Evolutionary conservation across 78 protist species (phyloP).

Genomic region (Polysphondylium violaceum): DNA sequence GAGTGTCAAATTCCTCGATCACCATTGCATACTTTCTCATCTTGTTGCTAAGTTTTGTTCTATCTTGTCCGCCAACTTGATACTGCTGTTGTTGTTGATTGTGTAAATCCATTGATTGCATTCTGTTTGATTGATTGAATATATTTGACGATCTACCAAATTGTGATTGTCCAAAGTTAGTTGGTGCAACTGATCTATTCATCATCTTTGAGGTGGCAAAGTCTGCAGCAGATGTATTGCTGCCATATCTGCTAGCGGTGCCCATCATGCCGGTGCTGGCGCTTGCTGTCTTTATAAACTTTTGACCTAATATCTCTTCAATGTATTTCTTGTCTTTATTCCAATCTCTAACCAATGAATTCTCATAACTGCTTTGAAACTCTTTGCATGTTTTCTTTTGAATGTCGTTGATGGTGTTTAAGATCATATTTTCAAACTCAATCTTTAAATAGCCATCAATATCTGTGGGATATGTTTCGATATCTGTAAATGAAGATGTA

Average conservation of each 20-base stretch:
- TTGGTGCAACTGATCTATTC: not conserved
- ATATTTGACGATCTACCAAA: not conserved
- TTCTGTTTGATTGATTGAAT: not conserved
- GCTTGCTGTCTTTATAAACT: conserved; percentile 13
- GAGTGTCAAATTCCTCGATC: conserved; percentile 17
- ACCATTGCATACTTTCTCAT: conserved; percentile 59
- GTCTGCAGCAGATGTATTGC: not conserved
- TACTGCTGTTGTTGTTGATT: not conserved
- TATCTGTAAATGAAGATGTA: conserved; percentile 59
- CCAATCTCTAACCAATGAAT: conserved; percentile 37
- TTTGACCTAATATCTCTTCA: conserved; percentile 66
- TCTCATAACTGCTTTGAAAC: conserved; percentile 29
- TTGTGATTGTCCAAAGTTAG: not conserved
- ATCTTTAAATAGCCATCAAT: conserved; percentile 45
- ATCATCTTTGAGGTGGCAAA: not conserved
- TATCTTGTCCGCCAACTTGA: not conserved
- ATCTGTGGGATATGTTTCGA: conserved; percentile 43
- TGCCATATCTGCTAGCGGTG: too few species aligned
- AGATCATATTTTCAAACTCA: conserved; percentile 49
- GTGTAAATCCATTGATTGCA: not conserved
- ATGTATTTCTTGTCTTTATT: conserved; percentile 34
- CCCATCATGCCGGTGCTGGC: too few species aligned
- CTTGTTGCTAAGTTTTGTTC: conserved; percentile 45
- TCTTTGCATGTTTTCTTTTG: conserved; percentile 51
- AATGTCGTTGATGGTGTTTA: conserved; percentile 29